These are phyloP conservation scores for Metschnikowia noctiluminum DNA, from an alignment of 805 yeast genomes.

Conservation along the genomic window DNA sequence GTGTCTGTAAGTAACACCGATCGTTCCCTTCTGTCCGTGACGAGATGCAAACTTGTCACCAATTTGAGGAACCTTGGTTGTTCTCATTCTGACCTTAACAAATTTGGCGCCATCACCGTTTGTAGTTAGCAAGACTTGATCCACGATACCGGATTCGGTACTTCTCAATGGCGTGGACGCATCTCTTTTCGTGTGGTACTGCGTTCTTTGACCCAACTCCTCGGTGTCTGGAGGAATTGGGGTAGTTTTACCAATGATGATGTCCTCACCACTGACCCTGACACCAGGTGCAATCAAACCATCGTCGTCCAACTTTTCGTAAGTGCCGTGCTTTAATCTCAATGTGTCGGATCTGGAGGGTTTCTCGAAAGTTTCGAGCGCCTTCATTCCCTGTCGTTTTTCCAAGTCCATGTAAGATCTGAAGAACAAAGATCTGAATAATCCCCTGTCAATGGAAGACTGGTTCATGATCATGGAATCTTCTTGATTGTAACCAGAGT, in stretches of 20 bases:
- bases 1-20: slow-evolving; percentile 97
- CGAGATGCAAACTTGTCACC: slow-evolving; percentile 99
- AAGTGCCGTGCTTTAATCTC: slow-evolving; percentile 95
- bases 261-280: slow-evolving; percentile 98
- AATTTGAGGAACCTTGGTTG: slow-evolving; percentile 96
- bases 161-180: slow-evolving; percentile 96
- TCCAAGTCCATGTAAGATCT: slow-evolving; percentile 99
- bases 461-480: slow-evolving; percentile 99
- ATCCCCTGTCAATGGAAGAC: slow-evolving; percentile 93
- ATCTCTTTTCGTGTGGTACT: slow-evolving; percentile 96
- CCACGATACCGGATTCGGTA: slow-evolving; percentile 97
- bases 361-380: slow-evolving; percentile 95
- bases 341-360: slow-evolving; percentile 93
- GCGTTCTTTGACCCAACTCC: slow-evolving; percentile 97
- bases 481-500: slow-evolving; percentile 98
- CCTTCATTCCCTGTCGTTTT: slow-evolving; percentile 97
- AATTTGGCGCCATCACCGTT: slow-evolving; percentile 98
- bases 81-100: slow-evolving; percentile 98
- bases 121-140: slow-evolving; percentile 93
- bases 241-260: slow-evolving; percentile 96
- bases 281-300: slow-evolving; percentile 98
- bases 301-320: slow-evolving; percentile 96
- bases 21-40: slow-evolving; percentile 99
- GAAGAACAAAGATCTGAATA: slow-evolving; percentile 93
- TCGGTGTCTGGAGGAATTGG: slow-evolving; percentile 99